Conservation (phyloP, 1,284 basidiomycete species). For the Malassezia pachydermatis region DNA sequence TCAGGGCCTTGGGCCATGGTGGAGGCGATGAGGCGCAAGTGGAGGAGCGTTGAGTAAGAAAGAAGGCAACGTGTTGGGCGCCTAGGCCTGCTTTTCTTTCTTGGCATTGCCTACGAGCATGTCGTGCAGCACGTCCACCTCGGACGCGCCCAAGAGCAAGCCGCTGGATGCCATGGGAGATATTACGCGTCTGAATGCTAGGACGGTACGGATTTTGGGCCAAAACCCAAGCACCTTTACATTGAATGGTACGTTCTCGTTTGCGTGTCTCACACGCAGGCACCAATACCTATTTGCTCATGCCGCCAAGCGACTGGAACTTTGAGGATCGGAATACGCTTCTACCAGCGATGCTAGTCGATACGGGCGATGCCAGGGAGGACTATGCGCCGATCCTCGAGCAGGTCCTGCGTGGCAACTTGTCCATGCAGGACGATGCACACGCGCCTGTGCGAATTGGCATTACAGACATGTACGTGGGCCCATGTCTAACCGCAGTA, state of each 20-base stretch:
- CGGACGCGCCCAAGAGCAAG: neutral
- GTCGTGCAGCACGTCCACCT: neutral
- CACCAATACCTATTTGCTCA: constrained; percentile 82
- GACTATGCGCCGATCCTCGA: constrained; percentile 63
- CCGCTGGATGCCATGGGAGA: constrained; percentile 13
- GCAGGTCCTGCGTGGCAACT: constrained; percentile 52
- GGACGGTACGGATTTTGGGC: constrained; percentile 51
- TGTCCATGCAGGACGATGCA: constrained; percentile 19
- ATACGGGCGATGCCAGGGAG: constrained; percentile 71
- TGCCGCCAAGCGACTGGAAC: constrained; percentile 31
- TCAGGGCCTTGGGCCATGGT: constrained; percentile 1
- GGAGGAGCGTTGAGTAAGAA: neutral
- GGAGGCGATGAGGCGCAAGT: neutral
- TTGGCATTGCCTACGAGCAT: neutral
- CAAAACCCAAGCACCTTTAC: constrained; percentile 87
- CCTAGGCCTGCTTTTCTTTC: neutral
- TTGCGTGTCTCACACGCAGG: constrained; percentile 49
- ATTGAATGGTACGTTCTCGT: constrained; percentile 59
- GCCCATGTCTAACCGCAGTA: constrained; percentile 54
- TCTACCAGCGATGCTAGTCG: constrained; percentile 62
- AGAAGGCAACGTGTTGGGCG: neutral
- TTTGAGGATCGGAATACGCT: constrained; percentile 50
- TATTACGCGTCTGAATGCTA: constrained; percentile 19
- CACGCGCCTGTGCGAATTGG: constrained; percentile 19
- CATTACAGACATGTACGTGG: constrained; percentile 29